Evolutionary conservation across 2,329 filamentous ascomycete species (phyloP).

Genomic region (Botryotinia globosa): DNA sequence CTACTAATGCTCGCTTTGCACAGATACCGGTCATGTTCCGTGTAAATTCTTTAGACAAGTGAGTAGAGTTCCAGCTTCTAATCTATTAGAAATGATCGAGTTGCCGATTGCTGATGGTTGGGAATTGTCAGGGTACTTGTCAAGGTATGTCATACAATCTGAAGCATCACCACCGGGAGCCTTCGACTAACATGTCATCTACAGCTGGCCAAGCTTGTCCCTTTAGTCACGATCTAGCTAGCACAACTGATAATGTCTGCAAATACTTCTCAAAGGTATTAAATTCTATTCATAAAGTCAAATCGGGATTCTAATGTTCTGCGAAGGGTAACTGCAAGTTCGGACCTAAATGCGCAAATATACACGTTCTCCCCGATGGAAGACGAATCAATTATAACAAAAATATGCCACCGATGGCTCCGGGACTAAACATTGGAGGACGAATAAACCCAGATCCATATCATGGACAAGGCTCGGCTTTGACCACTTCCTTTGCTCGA

Average conservation of each 20-base stretch:
- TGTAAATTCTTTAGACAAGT: slow-evolving; percentile 23
- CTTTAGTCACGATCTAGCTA: slow-evolving; percentile 89
- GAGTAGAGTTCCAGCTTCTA: not conserved
- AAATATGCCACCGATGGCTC: slow-evolving; percentile 48
- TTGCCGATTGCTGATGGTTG: slow-evolving; percentile 2
- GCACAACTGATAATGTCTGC: slow-evolving; percentile 83
- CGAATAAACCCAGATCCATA: slow-evolving; percentile 66
- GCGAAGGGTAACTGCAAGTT: slow-evolving; percentile 96
- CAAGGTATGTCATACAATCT: slow-evolving; percentile 14
- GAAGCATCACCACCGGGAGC: not conserved
- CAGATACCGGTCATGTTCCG: slow-evolving; percentile 22
- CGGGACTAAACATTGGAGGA: slow-evolving; percentile 59
- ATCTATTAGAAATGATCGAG: not conserved
- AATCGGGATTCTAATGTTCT: slow-evolving; percentile 30
- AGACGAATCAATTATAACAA: slow-evolving; percentile 77
- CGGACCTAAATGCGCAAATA: slow-evolving; percentile 93
- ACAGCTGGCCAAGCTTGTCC: slow-evolving; percentile 86
- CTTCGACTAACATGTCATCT: slow-evolving; percentile 49
- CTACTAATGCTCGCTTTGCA: slow-evolving; percentile 14
- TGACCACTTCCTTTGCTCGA: slow-evolving; percentile 72
- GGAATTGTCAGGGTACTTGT: slow-evolving; percentile 19
- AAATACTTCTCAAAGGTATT: slow-evolving; percentile 98
- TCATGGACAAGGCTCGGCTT: slow-evolving; percentile 64
- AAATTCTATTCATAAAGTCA: slow-evolving; percentile 18
- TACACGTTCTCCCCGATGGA: slow-evolving; percentile 92